Base-by-base conservation (phyloP, 2,329 filamentous ascomycete species). In the Calonectria fujianensis region DNA sequence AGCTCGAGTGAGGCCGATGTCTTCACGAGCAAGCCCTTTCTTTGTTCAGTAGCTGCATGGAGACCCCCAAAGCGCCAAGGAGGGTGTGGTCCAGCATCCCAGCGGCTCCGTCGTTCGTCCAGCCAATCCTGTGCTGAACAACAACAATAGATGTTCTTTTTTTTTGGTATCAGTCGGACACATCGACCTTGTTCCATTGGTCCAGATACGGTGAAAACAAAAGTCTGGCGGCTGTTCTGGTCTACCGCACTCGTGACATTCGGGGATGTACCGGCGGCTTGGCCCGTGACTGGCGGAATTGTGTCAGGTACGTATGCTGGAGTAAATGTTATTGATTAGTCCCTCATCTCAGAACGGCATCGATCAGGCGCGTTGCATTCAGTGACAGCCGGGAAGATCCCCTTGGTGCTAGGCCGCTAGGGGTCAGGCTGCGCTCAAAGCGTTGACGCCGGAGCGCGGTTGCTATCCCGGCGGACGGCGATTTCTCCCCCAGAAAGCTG, bases 31-130 rank as follows among this genome's bases (percentile, higher is more conserved):
- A 37, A 67, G 50, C 32, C 37, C 48, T 24, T 32, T 45, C 35
- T 51, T 41, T 24, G 54, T 45, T 29, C 57, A 27, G 71, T 10
- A 63, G 59, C 51, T 69, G 71, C 66, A 73, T 73, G 65, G 54
- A 32, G 32, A 65, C 70, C 63, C 45, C 66, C 51, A 67, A 72
- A 72, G 27, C 35, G 24, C 32, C 35, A 52, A 29, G 32, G 70
- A 51, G 50, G 61, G 37, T 32, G 61, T 67, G 57, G 51, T 63
- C 51, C 67, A 67, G 10, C 41, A 63, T 45, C 32, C 41, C 59
- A 70, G 61, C 72, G 72, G 67, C 72, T 70, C 67, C 67, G 67
- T 74, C 39, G 39, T 59, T 32, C 51, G 24, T 37, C 27, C 50
- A 67, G 61, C 72, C 72, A 74, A 74, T 70, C 67, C 61, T 13